These are phyloP conservation scores for Craterostigma plantagineum DNA, from an alignment of 257 asterid species.

Conservation along the genomic window DNA sequence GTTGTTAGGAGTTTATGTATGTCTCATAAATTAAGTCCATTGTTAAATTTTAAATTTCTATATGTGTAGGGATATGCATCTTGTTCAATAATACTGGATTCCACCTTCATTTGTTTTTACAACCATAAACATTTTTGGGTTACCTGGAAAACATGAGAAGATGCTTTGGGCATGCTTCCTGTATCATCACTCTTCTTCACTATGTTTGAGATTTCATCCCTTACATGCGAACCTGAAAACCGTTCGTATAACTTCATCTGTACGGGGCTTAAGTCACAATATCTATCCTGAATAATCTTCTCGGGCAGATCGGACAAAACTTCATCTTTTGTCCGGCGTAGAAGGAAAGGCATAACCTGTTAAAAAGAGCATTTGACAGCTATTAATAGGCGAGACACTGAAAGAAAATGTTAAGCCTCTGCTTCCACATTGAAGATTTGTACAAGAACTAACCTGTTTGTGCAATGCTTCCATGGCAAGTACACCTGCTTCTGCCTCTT, in stretches of 20 bases:
- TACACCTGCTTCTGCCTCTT: slow-evolving; percentile 92
- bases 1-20: too few relatives aligned
- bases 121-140: slow-evolving; percentile 5
- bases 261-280: slow-evolving; percentile 88
- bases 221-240: slow-evolving; percentile 90
- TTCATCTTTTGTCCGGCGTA: slow-evolving; percentile 95
- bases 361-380: slow-evolving; percentile 7
- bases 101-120: too few relatives aligned
- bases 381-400: neutral
- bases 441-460: slow-evolving; percentile 63
- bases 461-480: slow-evolving; percentile 99
- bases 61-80: too few relatives aligned
- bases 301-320: slow-evolving; percentile 95
- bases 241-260: slow-evolving; percentile 82
- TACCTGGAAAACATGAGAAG: slow-evolving; percentile 99
- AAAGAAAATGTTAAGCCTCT: slow-evolving; percentile 6
- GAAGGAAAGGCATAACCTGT: slow-evolving; percentile 96
- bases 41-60: too few relatives aligned
- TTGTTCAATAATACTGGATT: too few relatives aligned
- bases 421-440: slow-evolving; percentile 5
- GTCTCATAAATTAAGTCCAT: too few relatives aligned
- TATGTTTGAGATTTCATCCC: slow-evolving; percentile 67
- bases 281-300: slow-evolving; percentile 97
- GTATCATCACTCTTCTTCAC: slow-evolving; percentile 63
- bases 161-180: slow-evolving; percentile 61